A percentile compares a stretch with the other conserved stretches of the same genome.
phyloP scores from a whole-genome alignment of 2,329 filamentous ascomycete species.

The Colletotrichum eleusines region DNA sequence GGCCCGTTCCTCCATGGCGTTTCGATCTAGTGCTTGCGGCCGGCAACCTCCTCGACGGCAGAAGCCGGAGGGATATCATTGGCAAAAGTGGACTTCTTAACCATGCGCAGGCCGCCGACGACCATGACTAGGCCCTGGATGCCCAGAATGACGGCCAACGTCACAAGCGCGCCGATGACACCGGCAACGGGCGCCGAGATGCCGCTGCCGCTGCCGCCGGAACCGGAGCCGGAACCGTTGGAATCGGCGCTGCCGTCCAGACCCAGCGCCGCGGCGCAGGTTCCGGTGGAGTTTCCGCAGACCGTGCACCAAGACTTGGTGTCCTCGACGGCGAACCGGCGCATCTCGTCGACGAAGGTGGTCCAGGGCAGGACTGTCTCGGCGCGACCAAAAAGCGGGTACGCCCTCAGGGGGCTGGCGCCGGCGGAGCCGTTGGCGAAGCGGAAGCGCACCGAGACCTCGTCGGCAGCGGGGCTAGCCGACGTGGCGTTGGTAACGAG shows the following conservation, averaged over 20 bases:
- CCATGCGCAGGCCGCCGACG: constrained; percentile 59
- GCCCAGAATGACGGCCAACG: constrained; percentile 62
- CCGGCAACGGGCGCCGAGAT: constrained; percentile 81
- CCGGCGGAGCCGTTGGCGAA: constrained; percentile 70
- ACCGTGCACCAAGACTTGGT: constrained; percentile 77
- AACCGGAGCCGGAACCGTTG: constrained; percentile 44
- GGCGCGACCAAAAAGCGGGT: constrained; percentile 70
- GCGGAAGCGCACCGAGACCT: constrained; percentile 71
- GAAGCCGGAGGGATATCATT: constrained; percentile 19
- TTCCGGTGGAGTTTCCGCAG: constrained; percentile 79
- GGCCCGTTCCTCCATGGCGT: too few relatives aligned
- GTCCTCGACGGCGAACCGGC: constrained; percentile 74
- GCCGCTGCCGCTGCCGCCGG: constrained; percentile 52
- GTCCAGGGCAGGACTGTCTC: constrained; percentile 72
- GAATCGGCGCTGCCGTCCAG: constrained; percentile 46
- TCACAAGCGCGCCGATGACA: constrained; percentile 81
- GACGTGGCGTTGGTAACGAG: constrained; percentile 68
- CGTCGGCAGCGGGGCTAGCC: constrained; percentile 55
- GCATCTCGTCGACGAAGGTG: constrained; percentile 74
- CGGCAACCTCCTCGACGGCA: constrained; percentile 7
- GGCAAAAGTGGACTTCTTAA: constrained; percentile 59
- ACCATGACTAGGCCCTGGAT: constrained; percentile 58
- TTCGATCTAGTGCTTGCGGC: constrained; percentile 12
- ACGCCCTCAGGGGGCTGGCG: constrained; percentile 63
- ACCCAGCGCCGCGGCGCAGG: constrained; percentile 62